Evolutionary conservation across 2,329 filamentous ascomycete species (phyloP).

Genomic region (Ceratocystis cacaofunesta): DNA sequence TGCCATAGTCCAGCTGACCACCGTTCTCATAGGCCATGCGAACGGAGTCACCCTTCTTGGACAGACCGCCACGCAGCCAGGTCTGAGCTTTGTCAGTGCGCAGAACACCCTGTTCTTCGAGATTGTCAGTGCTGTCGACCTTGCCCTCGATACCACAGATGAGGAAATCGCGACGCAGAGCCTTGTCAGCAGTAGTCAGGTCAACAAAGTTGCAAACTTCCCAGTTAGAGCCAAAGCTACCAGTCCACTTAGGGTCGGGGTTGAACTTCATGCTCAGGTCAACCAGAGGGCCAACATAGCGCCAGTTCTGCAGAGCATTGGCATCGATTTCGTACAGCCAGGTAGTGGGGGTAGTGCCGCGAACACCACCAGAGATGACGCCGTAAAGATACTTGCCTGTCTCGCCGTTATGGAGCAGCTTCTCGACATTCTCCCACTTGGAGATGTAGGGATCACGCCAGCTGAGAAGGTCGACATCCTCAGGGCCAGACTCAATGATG

Average conservation of each 20-base stretch:
- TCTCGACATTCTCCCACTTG: constrained; percentile 18
- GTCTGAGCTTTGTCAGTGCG: constrained; percentile 12
- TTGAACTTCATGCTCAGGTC: constrained; percentile 9
- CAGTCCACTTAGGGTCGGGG: constrained; percentile 13
- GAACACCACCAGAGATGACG: constrained; percentile 26
- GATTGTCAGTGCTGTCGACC: background rate
- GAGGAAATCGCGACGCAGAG: constrained; percentile 9
- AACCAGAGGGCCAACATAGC: constrained; percentile 17
- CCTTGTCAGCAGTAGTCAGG: background rate
- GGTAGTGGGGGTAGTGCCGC: constrained; percentile 18
- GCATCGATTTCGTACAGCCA: constrained; percentile 19
- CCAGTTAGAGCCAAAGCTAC: constrained; percentile 13
- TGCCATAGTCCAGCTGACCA: constrained; percentile 19
- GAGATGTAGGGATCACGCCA: constrained; percentile 22
- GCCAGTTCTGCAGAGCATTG: constrained; percentile 18
- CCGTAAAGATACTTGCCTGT: constrained; percentile 25
- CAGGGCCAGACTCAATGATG: constrained; percentile 18
- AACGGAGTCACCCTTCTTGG: constrained; percentile 3
- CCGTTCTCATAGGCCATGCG: constrained; percentile 10
- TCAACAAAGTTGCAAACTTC: constrained; percentile 16
- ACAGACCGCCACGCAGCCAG: constrained; percentile 9
- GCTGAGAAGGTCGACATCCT: constrained; percentile 19
- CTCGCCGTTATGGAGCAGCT: constrained; percentile 16
- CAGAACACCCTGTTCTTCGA: constrained; percentile 2
- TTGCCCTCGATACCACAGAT: constrained; percentile 13